Base-by-base conservation (phyloP, 805 yeast genomes). In the Tetrapisispora fleetii region DNA sequence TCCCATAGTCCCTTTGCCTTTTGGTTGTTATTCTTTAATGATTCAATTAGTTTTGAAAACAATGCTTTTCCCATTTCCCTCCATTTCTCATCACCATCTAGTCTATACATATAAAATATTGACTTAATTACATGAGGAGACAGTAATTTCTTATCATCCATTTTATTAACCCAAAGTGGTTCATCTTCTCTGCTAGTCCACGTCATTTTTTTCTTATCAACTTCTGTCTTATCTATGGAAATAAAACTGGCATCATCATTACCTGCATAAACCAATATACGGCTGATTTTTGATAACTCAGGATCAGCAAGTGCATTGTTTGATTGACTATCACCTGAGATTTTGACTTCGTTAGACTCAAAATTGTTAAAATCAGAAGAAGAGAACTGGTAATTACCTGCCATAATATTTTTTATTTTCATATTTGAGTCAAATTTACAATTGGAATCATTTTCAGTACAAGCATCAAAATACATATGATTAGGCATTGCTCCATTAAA, bases 51-150 rank as follows among this genome's bases (percentile, higher is more conserved):
- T 30, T 66, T 65, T 40, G 67, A 56, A 58, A 77, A 73, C 68
- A 77, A 67, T 47, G 64, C 62, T 73, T 76, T 70, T 1, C 83
- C 85, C 54, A 72, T 66, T 2, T 72, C 71, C 51, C 81, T 74
- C 78, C 84, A 81, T 52, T 67, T 65, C 1, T 68, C 55, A 49
- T 81, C 82, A 6, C 83, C 83, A 0, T 85, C 80, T 45, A 78
- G 69, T 49, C 85, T 68, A 54, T 77, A 80, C 65, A 80, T 65
- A 56, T 76, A 73, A 54, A 77, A 77, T 4, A 82, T 69, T 0
- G 84, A 76, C 58, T 81, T 85, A 41, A 81, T 72, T 18, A 80
- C 74, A 56, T 80, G 82, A 0, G 86, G 83, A 21, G 83, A 69
- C 21, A 81, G 61, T n/a, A 76, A 60, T 50, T 70, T 77, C 41